These are phyloP conservation scores for Colletotrichum filicis DNA, from an alignment of 2,329 filamentous ascomycete genomes.

Conservation along the genomic window DNA sequence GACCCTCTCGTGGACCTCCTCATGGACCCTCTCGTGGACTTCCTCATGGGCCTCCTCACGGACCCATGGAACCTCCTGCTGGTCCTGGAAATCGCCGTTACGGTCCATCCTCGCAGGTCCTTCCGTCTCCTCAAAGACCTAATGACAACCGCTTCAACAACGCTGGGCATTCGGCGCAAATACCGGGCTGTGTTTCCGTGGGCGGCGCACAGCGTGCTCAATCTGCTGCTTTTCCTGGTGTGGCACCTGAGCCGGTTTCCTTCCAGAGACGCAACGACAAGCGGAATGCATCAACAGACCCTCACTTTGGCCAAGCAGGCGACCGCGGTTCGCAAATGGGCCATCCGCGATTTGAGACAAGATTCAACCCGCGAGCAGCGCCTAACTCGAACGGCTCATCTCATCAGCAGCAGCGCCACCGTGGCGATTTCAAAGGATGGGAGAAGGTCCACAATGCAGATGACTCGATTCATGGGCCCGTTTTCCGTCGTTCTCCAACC, in stretches of 20 bases:
- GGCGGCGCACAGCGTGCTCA: background rate
- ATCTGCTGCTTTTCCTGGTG: background rate
- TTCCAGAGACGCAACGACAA: background rate
- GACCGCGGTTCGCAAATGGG: background rate
- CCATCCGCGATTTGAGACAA: background rate
- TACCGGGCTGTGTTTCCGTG: background rate
- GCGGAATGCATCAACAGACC: background rate
- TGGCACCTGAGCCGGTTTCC: background rate
- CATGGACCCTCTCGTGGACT: background rate
- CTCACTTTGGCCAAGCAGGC: background rate
- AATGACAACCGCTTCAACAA: background rate
- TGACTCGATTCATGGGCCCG: constrained; percentile 23
- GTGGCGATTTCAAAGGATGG: constrained; percentile 6
- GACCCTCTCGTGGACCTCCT: too few species aligned
- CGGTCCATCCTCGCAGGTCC: too few species aligned
- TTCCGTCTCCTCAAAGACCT: background rate
- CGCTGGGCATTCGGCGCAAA: background rate
- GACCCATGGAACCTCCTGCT: background rate
- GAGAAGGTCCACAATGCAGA: constrained; percentile 11
- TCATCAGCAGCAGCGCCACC: background rate
- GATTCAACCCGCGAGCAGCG: background rate
- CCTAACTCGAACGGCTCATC: background rate
- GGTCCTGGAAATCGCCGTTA: background rate
- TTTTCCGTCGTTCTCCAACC: constrained; percentile 22
- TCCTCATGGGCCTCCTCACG: background rate